Percentiles rank a stretch among this genome's conserved stretches.
These are phyloP conservation scores for Penicillium sp. DNA, from an alignment of 2,329 filamentous ascomycete genomes.

Conservation along the genomic window DNA sequence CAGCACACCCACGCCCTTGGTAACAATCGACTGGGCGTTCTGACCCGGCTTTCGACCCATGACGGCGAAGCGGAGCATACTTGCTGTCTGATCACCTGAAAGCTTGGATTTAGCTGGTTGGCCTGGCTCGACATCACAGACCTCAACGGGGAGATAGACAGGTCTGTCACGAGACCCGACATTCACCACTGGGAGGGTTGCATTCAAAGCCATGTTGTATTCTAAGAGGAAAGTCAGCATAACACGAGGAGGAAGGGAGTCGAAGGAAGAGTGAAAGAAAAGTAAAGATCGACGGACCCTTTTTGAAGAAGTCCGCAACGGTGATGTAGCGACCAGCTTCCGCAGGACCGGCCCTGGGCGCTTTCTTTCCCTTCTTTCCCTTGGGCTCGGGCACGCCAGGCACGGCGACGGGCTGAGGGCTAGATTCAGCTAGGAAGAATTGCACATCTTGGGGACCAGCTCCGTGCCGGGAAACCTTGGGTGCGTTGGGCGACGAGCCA, in stretches of 20 bases:
- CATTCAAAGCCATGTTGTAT: conserved; percentile 38
- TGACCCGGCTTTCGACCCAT: conserved; percentile 54
- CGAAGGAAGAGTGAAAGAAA: background rate
- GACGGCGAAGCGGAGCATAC: conserved; percentile 72
- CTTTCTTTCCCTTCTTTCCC: conserved; percentile 30
- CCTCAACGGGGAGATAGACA: conserved; percentile 64
- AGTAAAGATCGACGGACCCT: conserved; percentile 31
- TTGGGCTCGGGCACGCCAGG: conserved; percentile 10
- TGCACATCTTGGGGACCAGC: conserved; percentile 53
- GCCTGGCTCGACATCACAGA: conserved; percentile 61
- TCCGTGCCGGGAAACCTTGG: conserved; percentile 36
- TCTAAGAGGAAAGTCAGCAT: conserved; percentile 10
- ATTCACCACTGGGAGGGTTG: conserved; percentile 61
- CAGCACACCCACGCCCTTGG: conserved; percentile 54
- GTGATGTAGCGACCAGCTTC: conserved; percentile 46
- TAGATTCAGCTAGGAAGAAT: conserved; percentile 49
- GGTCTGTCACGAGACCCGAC: conserved; percentile 58
- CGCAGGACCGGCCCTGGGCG: conserved; percentile 28
- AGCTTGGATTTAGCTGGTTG: conserved; percentile 63
- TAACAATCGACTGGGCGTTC: conserved; percentile 66
- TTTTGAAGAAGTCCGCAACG: conserved; percentile 52
- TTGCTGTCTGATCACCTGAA: conserved; percentile 57
- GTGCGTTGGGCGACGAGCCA: conserved; percentile 31
- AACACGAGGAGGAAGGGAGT: background rate
- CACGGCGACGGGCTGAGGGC: conserved; percentile 11